A percentile compares a stretch with the other conserved stretches of the same genome.
Evolutionary conservation across 768 basidiomycete genomes (phyloP).

Genomic region (Boletus insuetus): DNA sequence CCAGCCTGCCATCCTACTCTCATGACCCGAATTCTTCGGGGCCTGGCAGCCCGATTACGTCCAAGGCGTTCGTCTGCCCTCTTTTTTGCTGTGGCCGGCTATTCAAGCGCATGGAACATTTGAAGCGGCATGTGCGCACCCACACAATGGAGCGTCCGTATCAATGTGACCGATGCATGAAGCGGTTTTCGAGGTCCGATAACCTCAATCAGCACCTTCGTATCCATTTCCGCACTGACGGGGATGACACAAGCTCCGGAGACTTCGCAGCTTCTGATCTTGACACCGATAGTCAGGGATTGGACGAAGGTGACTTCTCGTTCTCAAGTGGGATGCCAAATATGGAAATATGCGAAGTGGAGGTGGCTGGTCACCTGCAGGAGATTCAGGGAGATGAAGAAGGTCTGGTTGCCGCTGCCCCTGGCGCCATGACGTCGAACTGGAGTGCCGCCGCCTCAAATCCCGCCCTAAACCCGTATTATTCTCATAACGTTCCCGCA

Average conservation of each 20-base stretch:
- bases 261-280: conserved; percentile 27
- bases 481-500: conserved; percentile 16
- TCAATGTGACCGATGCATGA: conserved; percentile 68
- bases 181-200: conserved; percentile 85
- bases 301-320: conserved; percentile 33
- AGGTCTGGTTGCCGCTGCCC: conserved; percentile 44
- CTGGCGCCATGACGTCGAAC: conserved; percentile 16
- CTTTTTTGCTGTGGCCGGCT: conserved; percentile 78
- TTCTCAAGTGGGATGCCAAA: conserved; percentile 38
- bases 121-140: conserved; percentile 83
- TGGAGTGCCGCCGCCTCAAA: conserved; percentile 15
- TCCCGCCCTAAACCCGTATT: conserved; percentile 23
- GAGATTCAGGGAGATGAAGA: conserved; percentile 59
- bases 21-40: conserved; percentile 21
- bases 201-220: conserved; percentile 85
- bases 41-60: conserved; percentile 34
- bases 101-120: conserved; percentile 92
- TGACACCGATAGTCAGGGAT: conserved; percentile 34
- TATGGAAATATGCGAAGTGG: conserved; percentile 58
- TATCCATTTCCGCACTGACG: conserved; percentile 54
- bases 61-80: conserved; percentile 77
- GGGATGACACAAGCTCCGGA: conserved; percentile 26
- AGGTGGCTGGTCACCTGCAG: conserved; percentile 53
- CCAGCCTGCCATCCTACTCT: conserved; percentile 18
- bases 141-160: conserved; percentile 90